Percentiles rank a stretch among this genome's conserved stretches.
Evolutionary conservation across 2,329 filamentous ascomycete species (phyloP).

Genomic region (Lachnellula hyalina): DNA sequence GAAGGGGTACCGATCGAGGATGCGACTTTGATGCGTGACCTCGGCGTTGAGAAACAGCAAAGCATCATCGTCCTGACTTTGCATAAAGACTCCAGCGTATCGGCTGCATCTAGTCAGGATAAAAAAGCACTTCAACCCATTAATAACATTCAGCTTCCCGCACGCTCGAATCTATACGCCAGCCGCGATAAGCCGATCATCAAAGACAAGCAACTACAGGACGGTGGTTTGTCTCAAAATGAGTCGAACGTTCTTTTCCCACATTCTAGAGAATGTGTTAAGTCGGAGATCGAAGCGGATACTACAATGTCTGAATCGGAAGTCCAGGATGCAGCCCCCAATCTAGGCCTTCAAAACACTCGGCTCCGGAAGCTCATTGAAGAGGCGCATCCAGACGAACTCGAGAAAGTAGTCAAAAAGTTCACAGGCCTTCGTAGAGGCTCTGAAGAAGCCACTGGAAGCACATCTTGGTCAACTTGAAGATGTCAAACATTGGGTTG

Average conservation of each 20-base stretch:
- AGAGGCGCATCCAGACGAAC: slow-evolving; percentile 14
- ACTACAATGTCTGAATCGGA: neutral
- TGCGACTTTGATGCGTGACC: slow-evolving; percentile 4
- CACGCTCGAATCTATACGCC: neutral
- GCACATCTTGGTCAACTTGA: slow-evolving; percentile 6
- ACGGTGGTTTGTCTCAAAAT: too few species aligned
- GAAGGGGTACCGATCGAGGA: slow-evolving; percentile 1
- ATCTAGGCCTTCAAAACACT: slow-evolving; percentile 12
- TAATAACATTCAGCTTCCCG: slow-evolving; percentile 4
- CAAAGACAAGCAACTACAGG: too few species aligned
- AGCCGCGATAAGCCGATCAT: neutral
- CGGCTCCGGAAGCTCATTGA: slow-evolving; percentile 22
- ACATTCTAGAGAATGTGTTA: neutral
- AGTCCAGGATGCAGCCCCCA: neutral
- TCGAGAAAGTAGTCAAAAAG: slow-evolving; percentile 25
- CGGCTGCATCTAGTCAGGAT: neutral
- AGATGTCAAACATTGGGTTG: slow-evolving; percentile 24
- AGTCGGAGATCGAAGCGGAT: neutral
- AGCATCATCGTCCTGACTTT: slow-evolving; percentile 14
- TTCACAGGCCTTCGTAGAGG: slow-evolving; percentile 19
- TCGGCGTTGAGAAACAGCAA: slow-evolving; percentile 3
- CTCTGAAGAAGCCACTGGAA: slow-evolving; percentile 20
- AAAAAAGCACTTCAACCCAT: slow-evolving; percentile 7
- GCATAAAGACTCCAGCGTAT: neutral
- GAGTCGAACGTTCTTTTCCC: neutral